phyloP scores from a whole-genome alignment of 306 rosid species.

The Lathyrus aphaca region DNA sequence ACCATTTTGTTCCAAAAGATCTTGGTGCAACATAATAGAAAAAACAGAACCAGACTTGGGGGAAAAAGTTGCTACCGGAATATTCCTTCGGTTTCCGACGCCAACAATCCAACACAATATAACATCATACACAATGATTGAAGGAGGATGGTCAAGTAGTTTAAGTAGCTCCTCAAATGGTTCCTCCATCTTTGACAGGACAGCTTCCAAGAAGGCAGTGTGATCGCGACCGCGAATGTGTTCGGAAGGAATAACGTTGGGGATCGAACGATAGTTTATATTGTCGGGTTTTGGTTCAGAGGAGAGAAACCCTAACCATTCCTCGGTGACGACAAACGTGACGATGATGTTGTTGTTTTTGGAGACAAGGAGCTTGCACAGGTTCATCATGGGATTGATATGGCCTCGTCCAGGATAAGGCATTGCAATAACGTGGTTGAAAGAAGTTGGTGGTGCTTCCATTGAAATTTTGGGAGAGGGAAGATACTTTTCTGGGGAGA shows the following conservation, averaged over 20 bases:
- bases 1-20: constrained; percentile 23
- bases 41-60: constrained; percentile 41
- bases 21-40: constrained; percentile 25
- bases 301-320: constrained; percentile 48
- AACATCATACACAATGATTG: neutral
- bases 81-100: constrained; percentile 43
- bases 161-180: constrained; percentile 43
- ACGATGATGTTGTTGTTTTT: constrained; percentile 28
- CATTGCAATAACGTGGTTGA: constrained; percentile 47
- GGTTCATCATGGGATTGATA: constrained; percentile 55
- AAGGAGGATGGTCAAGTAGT: constrained; percentile 32
- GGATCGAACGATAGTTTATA: constrained; percentile 31
- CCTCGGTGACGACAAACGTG: constrained; percentile 52
- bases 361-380: constrained; percentile 37
- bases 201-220: constrained; percentile 29
- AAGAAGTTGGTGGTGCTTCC: neutral
- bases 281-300: constrained; percentile 36
- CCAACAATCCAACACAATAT: constrained; percentile 36
- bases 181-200: constrained; percentile 40
- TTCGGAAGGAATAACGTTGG: constrained; percentile 51
- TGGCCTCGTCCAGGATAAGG: constrained; percentile 55
- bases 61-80: constrained; percentile 53
- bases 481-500: neutral
- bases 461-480: neutral
- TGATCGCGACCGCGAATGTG: constrained; percentile 33